Conservation (phyloP, 1,284 basidiomycete genomes). For the Ceratobasidium sp. region DNA sequence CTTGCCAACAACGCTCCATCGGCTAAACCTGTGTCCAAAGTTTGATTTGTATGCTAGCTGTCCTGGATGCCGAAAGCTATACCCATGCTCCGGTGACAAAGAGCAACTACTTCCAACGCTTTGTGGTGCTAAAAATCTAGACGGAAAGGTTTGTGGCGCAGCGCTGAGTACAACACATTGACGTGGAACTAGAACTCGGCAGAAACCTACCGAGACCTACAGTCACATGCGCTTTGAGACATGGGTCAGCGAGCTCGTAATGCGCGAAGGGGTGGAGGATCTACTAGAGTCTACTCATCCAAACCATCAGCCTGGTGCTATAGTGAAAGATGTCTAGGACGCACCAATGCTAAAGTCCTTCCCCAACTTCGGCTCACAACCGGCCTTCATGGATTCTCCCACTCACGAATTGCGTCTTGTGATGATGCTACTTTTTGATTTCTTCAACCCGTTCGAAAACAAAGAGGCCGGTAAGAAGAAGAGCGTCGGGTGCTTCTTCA, state of each 20-base stretch:
- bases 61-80: not conserved
- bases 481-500: conserved; percentile 37
- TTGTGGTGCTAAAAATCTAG: not conserved
- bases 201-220: not conserved
- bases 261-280: not conserved
- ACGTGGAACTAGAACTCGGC: not conserved
- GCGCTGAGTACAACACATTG: not conserved
- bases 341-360: not conserved
- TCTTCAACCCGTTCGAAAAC: conserved; percentile 41
- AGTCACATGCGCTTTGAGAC: conserved; percentile 12
- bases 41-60: not conserved
- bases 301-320: not conserved
- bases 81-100: not conserved
- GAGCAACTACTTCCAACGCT: not conserved
- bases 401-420: not conserved
- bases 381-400: not conserved
- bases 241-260: not conserved
- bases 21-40: not conserved
- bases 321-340: not conserved
- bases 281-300: not conserved
- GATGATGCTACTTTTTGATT: conserved; percentile 18
- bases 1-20: not conserved
- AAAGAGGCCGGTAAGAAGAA: conserved; percentile 1
- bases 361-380: no score
- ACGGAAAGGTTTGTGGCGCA: not conserved